These are phyloP conservation scores for Monilinia polystroma DNA, from an alignment of 2,329 filamentous ascomycete genomes.

Conservation along the genomic window DNA sequence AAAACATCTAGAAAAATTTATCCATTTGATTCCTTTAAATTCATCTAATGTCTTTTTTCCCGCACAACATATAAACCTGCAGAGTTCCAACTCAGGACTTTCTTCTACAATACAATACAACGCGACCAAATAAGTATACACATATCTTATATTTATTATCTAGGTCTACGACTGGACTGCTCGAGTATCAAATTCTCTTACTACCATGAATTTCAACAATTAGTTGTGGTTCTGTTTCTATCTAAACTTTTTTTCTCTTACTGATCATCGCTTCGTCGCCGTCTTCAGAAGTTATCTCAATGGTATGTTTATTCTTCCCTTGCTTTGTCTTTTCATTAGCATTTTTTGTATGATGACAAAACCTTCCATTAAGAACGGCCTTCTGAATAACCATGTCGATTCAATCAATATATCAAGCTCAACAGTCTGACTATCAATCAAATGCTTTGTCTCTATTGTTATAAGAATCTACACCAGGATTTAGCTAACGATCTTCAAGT, in stretches of 20 bases:
- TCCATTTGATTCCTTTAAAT: slow-evolving; percentile 8
- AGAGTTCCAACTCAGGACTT: no score
- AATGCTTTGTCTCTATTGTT: neutral
- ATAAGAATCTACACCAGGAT: neutral
- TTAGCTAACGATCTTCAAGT: slow-evolving; percentile 18
- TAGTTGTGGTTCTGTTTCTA: neutral
- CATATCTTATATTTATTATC: neutral
- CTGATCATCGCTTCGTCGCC: neutral
- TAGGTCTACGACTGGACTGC: neutral
- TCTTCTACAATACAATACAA: no score
- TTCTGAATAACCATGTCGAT: slow-evolving; percentile 62
- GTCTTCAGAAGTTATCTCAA: neutral
- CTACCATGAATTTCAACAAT: neutral
- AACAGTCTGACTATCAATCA: slow-evolving; percentile 55
- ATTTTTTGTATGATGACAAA: slow-evolving; percentile 53
- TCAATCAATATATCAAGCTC: slow-evolving; percentile 57
- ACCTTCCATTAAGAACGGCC: slow-evolving; percentile 61
- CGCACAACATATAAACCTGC: no score
- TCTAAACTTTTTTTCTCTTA: neutral
- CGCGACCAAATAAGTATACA: no score
- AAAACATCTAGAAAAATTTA: slow-evolving; percentile 19
- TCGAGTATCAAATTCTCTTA: neutral
- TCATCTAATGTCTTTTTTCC: neutral
- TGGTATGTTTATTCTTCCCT: slow-evolving; percentile 17
- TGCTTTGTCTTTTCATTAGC: slow-evolving; percentile 21